Base-by-base conservation (phyloP, 371 early-diverging fungal species). In the Rhizopus sp. region DNA sequence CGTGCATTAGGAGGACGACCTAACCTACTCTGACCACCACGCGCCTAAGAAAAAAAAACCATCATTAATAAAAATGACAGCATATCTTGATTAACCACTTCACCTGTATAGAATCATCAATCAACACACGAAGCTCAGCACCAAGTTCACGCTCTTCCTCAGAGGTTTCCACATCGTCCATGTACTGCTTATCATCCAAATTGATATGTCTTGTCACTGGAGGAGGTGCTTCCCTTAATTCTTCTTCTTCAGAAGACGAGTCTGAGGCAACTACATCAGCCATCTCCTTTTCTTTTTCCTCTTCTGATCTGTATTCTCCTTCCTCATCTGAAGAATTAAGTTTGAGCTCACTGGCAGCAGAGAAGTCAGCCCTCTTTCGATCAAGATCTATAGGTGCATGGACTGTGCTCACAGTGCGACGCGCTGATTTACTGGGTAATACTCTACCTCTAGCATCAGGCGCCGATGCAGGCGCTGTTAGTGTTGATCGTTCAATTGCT, bases 141-240 rank as follows among this genome's bases (percentile, higher is more conserved):
- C 33, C 50, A 5, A 53, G 16, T 34, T 63, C 64, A 7, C 44
- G 39, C 35, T 63, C 64, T 45, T 63, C 64, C 17, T 63, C 64
- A 29, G 59, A 54, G 1, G 50, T 54, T 1, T 53, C 58, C 8
- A 50, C 50, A 33, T 63, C 59, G 23, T 58, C 64, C 50, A 63
- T 45, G 34, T 63, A 63, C 2, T 30, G 50, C 17, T 59, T 53
- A 5, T 56, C 53, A 15, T 59, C 60, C 23, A 64, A 12, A 29
- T 56, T 35, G 4, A 64, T 59, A 49, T 45, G 52, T 0, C 53
- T n/a, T 0, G 60, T 64, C 0, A 64, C 45, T 37, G n/a, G 29
- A 10, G 60, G 56, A 29, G 54, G 29, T 5, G n/a, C 13, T 0
- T 13, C 47, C 7, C 40, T 8, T 33, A 13, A 13, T 7, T 35